Conservation (phyloP, 2,329 filamentous ascomycete genomes). For the Phyllosticta citriasiana region DNA sequence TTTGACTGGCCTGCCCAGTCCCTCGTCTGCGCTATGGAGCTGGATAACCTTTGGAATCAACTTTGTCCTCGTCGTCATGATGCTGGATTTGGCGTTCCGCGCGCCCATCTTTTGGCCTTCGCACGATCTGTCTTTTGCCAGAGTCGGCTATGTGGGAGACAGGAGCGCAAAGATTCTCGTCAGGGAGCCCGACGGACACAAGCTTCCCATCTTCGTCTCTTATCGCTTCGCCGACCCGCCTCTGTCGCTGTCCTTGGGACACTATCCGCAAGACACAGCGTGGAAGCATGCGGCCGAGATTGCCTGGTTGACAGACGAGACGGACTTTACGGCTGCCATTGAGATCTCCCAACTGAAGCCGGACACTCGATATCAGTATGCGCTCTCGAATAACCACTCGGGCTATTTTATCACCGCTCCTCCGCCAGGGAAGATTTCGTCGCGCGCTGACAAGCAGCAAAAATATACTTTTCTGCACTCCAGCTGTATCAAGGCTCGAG, state of each 20-base stretch:
- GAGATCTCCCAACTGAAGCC: slow-evolving; percentile 57
- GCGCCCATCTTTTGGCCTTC: slow-evolving; percentile 59
- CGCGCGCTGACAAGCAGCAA: slow-evolving; percentile 45
- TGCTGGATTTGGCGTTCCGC: slow-evolving; percentile 68
- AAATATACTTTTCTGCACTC: slow-evolving; percentile 86
- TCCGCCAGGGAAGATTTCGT: slow-evolving; percentile 51
- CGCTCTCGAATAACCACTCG: slow-evolving; percentile 74
- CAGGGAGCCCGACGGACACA: slow-evolving; percentile 66
- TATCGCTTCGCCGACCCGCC: slow-evolving; percentile 35
- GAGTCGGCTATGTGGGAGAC: slow-evolving; percentile 78
- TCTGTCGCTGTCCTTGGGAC: slow-evolving; percentile 42
- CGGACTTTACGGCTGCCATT: slow-evolving; percentile 71
- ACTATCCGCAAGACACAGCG: slow-evolving; percentile 41
- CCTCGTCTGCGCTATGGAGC: slow-evolving; percentile 57
- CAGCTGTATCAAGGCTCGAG: slow-evolving; percentile 83
- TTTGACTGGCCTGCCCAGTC: slow-evolving; percentile 65
- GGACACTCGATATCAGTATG: slow-evolving; percentile 72
- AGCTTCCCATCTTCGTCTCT: slow-evolving; percentile 67
- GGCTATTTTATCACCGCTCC: slow-evolving; percentile 76
- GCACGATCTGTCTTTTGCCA: slow-evolving; percentile 71
- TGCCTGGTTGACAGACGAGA: slow-evolving; percentile 56
- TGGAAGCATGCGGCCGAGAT: slow-evolving; percentile 62
- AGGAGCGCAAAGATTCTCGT: slow-evolving; percentile 71
- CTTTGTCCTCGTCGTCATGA: slow-evolving; percentile 54
- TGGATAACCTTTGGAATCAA: slow-evolving; percentile 64